These are phyloP conservation scores for Botrytis hyacinthi DNA, from an alignment of 2,329 filamentous ascomycete genomes.

Conservation along the genomic window DNA sequence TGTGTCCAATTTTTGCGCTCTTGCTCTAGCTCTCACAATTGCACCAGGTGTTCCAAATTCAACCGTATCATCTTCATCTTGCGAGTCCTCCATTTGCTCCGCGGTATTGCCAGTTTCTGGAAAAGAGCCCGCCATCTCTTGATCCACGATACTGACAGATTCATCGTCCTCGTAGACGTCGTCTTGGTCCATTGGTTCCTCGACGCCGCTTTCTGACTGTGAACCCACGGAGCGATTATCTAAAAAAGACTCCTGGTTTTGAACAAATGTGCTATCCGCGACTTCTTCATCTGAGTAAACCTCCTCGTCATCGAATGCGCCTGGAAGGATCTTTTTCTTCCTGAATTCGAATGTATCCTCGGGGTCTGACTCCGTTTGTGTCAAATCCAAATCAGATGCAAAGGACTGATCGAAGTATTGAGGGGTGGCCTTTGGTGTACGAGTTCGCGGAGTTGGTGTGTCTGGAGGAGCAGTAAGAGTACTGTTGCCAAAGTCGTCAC, in stretches of 20 bases:
- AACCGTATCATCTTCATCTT: constrained; percentile 44
- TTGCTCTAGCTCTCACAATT: constrained; percentile 62
- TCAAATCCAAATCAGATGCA: constrained; percentile 41
- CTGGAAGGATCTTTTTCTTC: constrained; percentile 58
- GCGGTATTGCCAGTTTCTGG: constrained; percentile 70
- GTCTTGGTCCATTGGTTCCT: constrained; percentile 60
- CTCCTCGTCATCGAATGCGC: constrained; percentile 69
- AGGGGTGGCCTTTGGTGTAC: constrained; percentile 27
- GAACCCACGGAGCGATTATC: constrained; percentile 86
- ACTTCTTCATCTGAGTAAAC: constrained; percentile 55
- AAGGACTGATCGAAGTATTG: constrained; percentile 36
- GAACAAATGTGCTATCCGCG: constrained; percentile 43
- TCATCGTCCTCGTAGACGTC: constrained; percentile 68
- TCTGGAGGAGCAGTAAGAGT: constrained; percentile 46
- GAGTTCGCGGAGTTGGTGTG: constrained; percentile 44
- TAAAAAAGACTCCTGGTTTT: constrained; percentile 77
- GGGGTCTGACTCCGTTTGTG: constrained; percentile 37
- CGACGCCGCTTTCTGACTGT: constrained; percentile 54
- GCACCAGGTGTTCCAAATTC: constrained; percentile 53
- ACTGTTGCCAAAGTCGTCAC: constrained; percentile 48
- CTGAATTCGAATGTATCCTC: constrained; percentile 41
- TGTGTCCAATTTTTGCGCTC: constrained; percentile 59
- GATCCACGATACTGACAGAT: constrained; percentile 70
- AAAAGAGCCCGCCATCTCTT: constrained; percentile 77
- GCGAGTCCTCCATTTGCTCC: constrained; percentile 63